phyloP scores from a whole-genome alignment of 371 early-diverging fungal species.

The Catenaria anguillulae region DNA sequence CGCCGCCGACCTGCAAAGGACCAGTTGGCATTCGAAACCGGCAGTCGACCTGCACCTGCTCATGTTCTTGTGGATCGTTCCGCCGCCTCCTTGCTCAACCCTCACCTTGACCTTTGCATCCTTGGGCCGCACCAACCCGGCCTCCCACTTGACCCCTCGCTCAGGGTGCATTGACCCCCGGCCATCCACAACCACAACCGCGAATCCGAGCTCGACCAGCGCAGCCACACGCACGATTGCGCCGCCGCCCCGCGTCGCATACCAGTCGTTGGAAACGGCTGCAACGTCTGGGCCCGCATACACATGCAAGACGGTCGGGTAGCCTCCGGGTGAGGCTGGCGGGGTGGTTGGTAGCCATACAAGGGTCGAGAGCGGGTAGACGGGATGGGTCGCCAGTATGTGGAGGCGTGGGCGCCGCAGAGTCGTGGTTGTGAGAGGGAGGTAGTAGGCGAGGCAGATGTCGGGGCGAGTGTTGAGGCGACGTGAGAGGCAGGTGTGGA shows the following conservation, averaged over 20 bases:
- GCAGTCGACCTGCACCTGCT: no score
- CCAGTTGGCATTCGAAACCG: no score
- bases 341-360: background rate
- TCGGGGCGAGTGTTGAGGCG: no score
- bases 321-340: background rate
- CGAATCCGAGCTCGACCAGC: slow-evolving; percentile 44
- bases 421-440: no score
- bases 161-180: slow-evolving; percentile 44
- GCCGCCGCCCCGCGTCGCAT: slow-evolving; percentile 30
- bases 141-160: slow-evolving; percentile 52
- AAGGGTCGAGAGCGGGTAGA: no score
- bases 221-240: slow-evolving; percentile 38
- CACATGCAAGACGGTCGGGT: slow-evolving; percentile 19
- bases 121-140: slow-evolving; percentile 18
- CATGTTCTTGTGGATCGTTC: no score
- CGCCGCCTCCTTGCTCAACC: no score
- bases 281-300: slow-evolving; percentile 28
- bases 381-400: no score
- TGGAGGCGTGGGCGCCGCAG: no score
- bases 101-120: background rate
- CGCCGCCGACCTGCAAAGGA: no score
- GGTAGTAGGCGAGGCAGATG: no score
- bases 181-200: slow-evolving; percentile 56
- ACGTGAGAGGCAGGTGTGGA: no score
- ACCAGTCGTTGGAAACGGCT: slow-evolving; percentile 55